Base-by-base conservation (phyloP, 805 yeast genomes). In the Yamadazyma kitorensis region DNA sequence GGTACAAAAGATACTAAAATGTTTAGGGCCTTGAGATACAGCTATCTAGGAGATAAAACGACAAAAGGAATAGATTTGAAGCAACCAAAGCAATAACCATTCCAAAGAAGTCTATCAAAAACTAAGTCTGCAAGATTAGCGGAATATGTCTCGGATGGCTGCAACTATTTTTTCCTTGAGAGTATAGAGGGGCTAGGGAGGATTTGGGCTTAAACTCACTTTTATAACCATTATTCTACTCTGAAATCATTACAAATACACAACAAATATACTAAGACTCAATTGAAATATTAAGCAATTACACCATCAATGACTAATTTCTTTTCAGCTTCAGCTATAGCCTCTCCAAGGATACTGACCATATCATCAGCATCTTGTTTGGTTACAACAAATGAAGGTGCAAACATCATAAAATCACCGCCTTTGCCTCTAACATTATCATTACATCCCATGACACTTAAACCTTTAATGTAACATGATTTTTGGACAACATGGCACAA, bases 181-280 rank as follows among this genome's bases (percentile, higher is more conserved):
- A n/a, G n/a, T n/a, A n/a, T n/a, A n/a, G n/a, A n/a, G n/a, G n/a
- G n/a, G n/a, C n/a, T n/a, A n/a, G n/a, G n/a, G n/a, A n/a, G n/a
- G n/a, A n/a, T n/a, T n/a, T n/a, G n/a, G n/a, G n/a, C n/a, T n/a
- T n/a, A n/a, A n/a, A n/a, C n/a, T n/a, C n/a, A n/a, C n/a, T n/a
- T n/a, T n/a, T n/a, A n/a, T n/a, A n/a, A n/a, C n/a, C n/a, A n/a
- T n/a, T 20, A 7, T 20, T 20, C 9, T 7, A 20, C 9, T 20
- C 10, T 20, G 22, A 7, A 20, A 7, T 20, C 22, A 10, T 20
- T 20, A 20, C 22, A 20, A 20, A 7, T 20, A 20, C 22, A 20
- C 22, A 7, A 7, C 10, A 20, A 20, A 20, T 7, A 20, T 49
- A 88, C 72, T 50, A 89, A 78, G 47, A 89, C 94, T 61, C 76